These are phyloP conservation scores for Crucihimalaya himalaica DNA, from an alignment of 345 rosid genomes.

Conservation along the genomic window DNA sequence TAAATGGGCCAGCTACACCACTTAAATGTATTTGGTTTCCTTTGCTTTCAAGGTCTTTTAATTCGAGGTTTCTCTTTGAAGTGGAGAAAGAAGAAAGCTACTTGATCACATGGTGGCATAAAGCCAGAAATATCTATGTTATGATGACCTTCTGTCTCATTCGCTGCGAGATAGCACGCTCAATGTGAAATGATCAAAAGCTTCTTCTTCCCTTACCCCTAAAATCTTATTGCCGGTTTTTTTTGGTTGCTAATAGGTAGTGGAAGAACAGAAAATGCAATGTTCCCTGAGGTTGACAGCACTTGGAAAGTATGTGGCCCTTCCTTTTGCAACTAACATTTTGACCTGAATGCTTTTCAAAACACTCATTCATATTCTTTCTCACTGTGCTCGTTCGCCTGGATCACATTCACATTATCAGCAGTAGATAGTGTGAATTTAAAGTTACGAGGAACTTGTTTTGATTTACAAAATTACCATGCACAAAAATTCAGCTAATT, in stretches of 20 bases:
- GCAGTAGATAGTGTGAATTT: slow-evolving; percentile 15
- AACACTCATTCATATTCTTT: slow-evolving; percentile 18
- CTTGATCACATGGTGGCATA: slow-evolving; percentile 29
- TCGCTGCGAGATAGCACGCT: slow-evolving; percentile 32
- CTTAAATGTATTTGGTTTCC: slow-evolving; percentile 9
- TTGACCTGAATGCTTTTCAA: slow-evolving; percentile 36
- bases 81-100: slow-evolving; percentile 24
- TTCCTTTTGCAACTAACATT: slow-evolving; percentile 29
- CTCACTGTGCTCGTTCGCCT: slow-evolving; percentile 12
- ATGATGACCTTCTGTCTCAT: slow-evolving; percentile 34
- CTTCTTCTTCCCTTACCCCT: slow-evolving; percentile 18
- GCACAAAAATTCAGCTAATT: slow-evolving; percentile 5
- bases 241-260: slow-evolving; percentile 47
- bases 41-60: slow-evolving; percentile 16
- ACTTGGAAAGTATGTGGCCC: slow-evolving; percentile 78
- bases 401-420: slow-evolving; percentile 24
- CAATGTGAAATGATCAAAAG: slow-evolving; percentile 35
- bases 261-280: slow-evolving; percentile 58
- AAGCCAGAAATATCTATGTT: slow-evolving; percentile 21
- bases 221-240: slow-evolving; percentile 17
- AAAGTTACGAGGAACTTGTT: slow-evolving; percentile 15
- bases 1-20: slow-evolving; percentile 38
- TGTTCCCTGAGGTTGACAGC: slow-evolving; percentile 98
- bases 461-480: slow-evolving; percentile 6
- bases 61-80: not conserved